Conservation (phyloP, 2,329 filamentous ascomycete genomes). For the Microsporum ferrugineum region DNA sequence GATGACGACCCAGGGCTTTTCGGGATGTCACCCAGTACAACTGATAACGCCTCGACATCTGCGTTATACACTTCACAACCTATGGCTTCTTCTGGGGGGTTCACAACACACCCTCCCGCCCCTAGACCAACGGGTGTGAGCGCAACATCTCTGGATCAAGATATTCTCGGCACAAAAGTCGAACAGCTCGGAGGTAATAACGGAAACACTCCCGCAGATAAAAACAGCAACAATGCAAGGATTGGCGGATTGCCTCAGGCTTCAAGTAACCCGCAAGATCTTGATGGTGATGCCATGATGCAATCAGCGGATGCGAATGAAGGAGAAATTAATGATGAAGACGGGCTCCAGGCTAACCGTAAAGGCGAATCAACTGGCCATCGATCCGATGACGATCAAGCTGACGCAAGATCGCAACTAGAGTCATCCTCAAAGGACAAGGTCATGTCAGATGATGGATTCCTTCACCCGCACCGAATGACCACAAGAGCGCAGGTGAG, state of each 20-base stretch:
- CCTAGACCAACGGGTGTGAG: neutral
- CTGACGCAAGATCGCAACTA: neutral
- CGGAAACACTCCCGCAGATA: neutral
- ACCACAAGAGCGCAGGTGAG: constrained; percentile 37
- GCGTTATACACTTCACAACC: neutral
- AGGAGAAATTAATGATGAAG: neutral
- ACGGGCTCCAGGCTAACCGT: neutral
- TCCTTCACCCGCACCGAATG: constrained; percentile 35
- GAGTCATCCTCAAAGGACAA: neutral
- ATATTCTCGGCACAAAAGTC: neutral
- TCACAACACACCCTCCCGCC: neutral
- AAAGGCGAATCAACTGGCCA: neutral
- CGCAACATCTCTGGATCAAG: neutral
- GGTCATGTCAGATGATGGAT: constrained; percentile 9
- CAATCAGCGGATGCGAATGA: neutral
- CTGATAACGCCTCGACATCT: neutral
- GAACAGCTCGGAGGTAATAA: neutral
- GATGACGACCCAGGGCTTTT: constrained; percentile 40
- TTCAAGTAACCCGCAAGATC: neutral
- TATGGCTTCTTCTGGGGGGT: neutral
- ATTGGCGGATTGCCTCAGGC: neutral
- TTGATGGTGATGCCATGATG: neutral
- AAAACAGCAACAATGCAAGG: neutral
- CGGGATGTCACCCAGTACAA: constrained; percentile 2
- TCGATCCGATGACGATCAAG: neutral